Base-by-base conservation (phyloP, 495 filamentous ascomycete species). In the Penicillium cosmopolitanum region DNA sequence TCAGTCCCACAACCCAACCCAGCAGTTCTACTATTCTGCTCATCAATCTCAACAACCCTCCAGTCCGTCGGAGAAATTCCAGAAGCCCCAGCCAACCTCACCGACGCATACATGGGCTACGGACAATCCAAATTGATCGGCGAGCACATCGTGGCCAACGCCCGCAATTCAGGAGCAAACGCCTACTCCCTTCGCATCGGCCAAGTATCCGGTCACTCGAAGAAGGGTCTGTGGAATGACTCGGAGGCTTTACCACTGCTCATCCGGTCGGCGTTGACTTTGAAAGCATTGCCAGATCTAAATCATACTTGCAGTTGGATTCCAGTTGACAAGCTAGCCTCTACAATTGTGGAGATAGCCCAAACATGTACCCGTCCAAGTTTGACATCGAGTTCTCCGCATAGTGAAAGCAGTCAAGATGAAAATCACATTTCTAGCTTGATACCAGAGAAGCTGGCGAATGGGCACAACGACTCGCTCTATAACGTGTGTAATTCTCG, bases 141-240 rank as follows among this genome's bases (percentile, higher is more conserved):
- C 33, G 85, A 88, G 64, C 76, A 75, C 16, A 75, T 86, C 28
- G 68, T 82, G 16, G 70, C 71, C 35, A 60, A 63, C 13, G 77
- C 81, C 1, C 78, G 75, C 13, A 56, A 53, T 12, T 43, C 60
- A 7, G 69, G 77, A 5, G 79, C 77, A 4, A 56, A 70, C 11
- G 69, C 80, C 0, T 76, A 76, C 21, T 79, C 84, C 3, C 71
- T 88, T 6, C 76, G 85, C 3, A 83, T 87, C 11, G 86, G 86
- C 0, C 85, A 89, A 62, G 79, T 88, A 15, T 85, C 83, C 2
- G 84, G 85, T 23, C 72, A 77, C 50, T 76, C 72, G 1, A 74
- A 73, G 50, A 66, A 69, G 53, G 85, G 84, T 1, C 56, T 83
- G 0, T 88, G 85, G 85, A 88, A 87, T 64, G 79, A 81, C 47